Percentiles rank a stretch among this genome's conserved stretches.
phyloP scores from a whole-genome alignment of 495 filamentous ascomycete species.

The Lasiosphaeriaceae sp. region DNA sequence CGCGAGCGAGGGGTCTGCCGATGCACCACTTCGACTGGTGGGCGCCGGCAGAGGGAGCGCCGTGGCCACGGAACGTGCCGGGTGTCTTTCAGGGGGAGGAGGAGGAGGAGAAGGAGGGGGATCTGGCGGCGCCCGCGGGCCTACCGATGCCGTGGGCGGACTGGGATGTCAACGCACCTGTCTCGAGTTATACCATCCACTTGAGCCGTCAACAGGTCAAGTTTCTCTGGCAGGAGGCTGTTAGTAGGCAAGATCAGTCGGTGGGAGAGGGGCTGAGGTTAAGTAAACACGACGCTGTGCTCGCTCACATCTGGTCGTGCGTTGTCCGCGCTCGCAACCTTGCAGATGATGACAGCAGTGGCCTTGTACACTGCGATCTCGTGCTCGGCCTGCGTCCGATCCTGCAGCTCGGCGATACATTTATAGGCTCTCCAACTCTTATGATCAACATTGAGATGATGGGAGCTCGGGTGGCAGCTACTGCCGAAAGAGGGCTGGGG shows the following conservation, averaged over 20 bases:
- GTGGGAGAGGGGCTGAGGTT: not conserved
- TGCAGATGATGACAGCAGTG: not conserved
- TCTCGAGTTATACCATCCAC: not conserved
- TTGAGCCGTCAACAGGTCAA: not conserved
- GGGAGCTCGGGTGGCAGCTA: not conserved
- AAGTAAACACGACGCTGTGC: conserved; percentile 6
- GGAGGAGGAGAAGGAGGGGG: too few relatives aligned
- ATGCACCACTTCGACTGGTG: conserved; percentile 8
- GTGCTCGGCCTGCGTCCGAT: not conserved
- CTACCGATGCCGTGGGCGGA: not conserved
- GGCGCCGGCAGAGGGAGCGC: not conserved
- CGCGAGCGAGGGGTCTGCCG: not conserved
- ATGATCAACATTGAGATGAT: not conserved
- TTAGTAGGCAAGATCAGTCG: not conserved
- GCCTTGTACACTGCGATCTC: not conserved
- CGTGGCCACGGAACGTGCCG: not conserved
- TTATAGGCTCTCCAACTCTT: not conserved
- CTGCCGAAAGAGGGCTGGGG: too few relatives aligned
- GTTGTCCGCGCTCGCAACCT: not conserved
- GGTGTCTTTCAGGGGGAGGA: not conserved
- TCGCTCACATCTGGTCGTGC: conserved; percentile 4
- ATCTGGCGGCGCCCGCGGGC: not conserved
- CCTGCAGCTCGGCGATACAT: not conserved
- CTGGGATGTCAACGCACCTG: conserved; percentile 1
- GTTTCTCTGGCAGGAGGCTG: not conserved